Percentiles rank a stretch among this genome's conserved stretches.
These are phyloP conservation scores for Penicillium crustosum DNA, from an alignment of 2,329 filamentous ascomycete species.

Conservation along the genomic window DNA sequence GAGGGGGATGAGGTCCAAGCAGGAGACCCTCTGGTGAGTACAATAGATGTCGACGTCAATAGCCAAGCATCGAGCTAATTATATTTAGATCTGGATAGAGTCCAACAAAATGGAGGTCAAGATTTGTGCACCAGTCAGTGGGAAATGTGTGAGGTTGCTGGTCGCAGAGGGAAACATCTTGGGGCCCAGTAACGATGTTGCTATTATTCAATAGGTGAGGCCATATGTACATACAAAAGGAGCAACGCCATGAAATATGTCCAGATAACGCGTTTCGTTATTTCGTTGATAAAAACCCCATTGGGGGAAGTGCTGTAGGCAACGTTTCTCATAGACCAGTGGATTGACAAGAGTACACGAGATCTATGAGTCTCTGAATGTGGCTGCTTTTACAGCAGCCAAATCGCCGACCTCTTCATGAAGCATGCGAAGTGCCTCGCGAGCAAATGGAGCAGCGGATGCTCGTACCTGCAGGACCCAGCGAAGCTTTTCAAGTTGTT, in stretches of 20 bases:
- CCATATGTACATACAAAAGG: background rate
- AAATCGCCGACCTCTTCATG: background rate
- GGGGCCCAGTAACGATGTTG: background rate
- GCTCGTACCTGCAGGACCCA: background rate
- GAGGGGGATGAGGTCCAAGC: background rate
- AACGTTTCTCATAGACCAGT: no score
- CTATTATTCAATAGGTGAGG: background rate
- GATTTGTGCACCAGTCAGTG: background rate
- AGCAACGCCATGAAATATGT: background rate
- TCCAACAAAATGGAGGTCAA: background rate
- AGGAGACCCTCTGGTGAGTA: background rate
- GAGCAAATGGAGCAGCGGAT: background rate
- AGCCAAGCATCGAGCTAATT: background rate
- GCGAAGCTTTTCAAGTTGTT: background rate
- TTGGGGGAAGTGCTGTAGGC: no score
- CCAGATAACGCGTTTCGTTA: background rate
- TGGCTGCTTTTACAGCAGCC: background rate
- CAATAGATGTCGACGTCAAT: background rate
- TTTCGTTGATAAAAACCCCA: background rate
- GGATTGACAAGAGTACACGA: background rate
- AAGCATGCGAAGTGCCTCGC: background rate
- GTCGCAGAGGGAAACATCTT: background rate
- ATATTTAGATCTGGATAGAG: background rate
- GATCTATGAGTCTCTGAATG: background rate
- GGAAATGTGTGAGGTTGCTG: background rate